These are phyloP conservation scores for Angomonas desouzai DNA, from an alignment of 208 protist species.

Conservation along the genomic window DNA sequence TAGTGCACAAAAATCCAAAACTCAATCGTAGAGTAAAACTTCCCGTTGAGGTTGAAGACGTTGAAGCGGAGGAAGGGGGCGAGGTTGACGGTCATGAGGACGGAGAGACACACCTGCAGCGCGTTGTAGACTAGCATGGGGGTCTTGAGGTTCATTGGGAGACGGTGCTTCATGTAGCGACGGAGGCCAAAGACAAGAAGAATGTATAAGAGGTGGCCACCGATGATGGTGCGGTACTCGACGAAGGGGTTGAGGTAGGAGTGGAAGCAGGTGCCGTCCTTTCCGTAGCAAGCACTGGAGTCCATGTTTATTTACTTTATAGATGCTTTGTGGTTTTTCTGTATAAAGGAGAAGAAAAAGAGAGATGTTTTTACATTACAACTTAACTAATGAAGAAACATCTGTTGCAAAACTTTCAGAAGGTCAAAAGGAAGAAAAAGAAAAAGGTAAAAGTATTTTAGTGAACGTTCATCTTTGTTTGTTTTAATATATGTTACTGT, in stretches of 20 bases:
- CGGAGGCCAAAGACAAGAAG: conserved; percentile 37
- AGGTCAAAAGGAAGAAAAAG: background rate
- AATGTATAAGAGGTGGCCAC: conserved; percentile 60
- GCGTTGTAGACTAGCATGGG: conserved; percentile 87
- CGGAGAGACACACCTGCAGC: conserved; percentile 68
- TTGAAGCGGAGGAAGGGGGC: conserved; percentile 35
- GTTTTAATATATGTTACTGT: background rate
- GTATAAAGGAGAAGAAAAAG: background rate
- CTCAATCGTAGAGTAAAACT: conserved; percentile 65
- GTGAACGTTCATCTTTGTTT: background rate
- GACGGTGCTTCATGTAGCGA: conserved; percentile 47
- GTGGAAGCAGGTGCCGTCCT: conserved; percentile 71
- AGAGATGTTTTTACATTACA: background rate
- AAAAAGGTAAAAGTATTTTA: no score
- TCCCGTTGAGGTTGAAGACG: conserved; percentile 74
- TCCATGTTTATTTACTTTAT: no score
- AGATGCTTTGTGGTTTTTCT: background rate
- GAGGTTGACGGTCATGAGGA: conserved; percentile 73
- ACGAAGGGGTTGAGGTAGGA: conserved; percentile 54
- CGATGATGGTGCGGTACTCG: conserved; percentile 45
- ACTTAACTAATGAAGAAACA: background rate
- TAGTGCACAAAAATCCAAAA: conserved; percentile 88
- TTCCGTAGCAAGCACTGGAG: conserved; percentile 28
- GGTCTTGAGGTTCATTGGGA: conserved; percentile 35
- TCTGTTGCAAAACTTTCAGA: background rate